A percentile compares a stretch with the other conserved stretches of the same genome.
Evolutionary conservation across 495 filamentous ascomycete genomes (phyloP).

Genomic region (Hypomontagnella submonticulosa): DNA sequence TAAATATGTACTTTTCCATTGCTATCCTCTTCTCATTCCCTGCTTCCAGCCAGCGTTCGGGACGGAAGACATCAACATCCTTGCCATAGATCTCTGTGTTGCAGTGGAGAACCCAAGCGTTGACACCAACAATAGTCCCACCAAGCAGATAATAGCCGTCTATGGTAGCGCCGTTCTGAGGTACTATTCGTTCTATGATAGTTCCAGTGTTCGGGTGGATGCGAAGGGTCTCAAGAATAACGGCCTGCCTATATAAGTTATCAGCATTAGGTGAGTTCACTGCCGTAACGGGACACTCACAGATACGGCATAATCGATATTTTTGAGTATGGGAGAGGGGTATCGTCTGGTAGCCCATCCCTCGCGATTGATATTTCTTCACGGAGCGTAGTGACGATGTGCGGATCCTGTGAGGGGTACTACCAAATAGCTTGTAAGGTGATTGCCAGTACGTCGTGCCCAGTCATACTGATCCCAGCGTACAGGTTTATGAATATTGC

Average conservation of each 20-base stretch:
- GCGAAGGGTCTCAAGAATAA: conserved; percentile 71
- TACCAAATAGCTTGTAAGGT: conserved; percentile 63
- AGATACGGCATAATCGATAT: no score
- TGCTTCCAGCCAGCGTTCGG: conserved; percentile 65
- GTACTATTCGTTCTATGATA: conserved; percentile 67
- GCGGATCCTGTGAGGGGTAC: conserved; percentile 56
- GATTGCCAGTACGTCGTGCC: conserved; percentile 67
- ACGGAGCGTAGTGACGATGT: conserved; percentile 52
- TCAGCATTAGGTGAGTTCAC: conserved; percentile 37
- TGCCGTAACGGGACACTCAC: no score
- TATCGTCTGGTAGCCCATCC: no score
- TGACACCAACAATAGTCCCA: conserved; percentile 67
- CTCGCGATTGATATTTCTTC: conserved; percentile 42
- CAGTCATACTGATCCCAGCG: conserved; percentile 36
- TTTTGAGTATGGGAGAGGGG: no score
- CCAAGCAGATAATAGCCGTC: conserved; percentile 62
- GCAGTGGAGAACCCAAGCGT: conserved; percentile 66
- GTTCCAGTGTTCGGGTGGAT: conserved; percentile 68
- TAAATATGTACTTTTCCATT: neutral
- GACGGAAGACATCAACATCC: conserved; percentile 63
- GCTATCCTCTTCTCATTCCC: conserved; percentile 21
- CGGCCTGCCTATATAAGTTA: conserved; percentile 67
- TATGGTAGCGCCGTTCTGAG: conserved; percentile 63
- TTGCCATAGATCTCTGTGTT: conserved; percentile 64
- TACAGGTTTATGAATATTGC: conserved; percentile 22